Conservation (phyloP, 805 yeast species). For the Monosporozyma yasuniensis region DNA sequence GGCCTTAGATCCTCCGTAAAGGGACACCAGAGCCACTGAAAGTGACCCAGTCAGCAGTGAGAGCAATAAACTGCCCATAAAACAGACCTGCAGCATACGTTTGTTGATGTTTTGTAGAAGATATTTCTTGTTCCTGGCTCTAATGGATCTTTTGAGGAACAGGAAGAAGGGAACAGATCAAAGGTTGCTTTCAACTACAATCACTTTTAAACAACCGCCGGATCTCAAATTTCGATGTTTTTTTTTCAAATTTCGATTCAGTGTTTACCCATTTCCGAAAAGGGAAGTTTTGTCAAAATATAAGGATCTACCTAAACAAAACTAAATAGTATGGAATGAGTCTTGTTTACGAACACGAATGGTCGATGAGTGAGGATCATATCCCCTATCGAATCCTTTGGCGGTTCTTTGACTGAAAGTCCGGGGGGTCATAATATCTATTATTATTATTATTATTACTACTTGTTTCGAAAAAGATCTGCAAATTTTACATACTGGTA, state of each 20-base stretch:
- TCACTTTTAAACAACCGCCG: background rate
- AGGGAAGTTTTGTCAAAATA: background rate
- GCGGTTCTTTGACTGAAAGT: background rate
- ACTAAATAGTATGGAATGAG: background rate
- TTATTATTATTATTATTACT: background rate
- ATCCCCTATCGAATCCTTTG: background rate
- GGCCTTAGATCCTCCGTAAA: constrained; percentile 13
- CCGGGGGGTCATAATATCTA: too few species aligned
- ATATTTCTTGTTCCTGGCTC: background rate
- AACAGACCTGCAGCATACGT: background rate
- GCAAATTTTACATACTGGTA: background rate
- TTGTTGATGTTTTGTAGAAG: background rate
- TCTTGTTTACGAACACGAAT: background rate
- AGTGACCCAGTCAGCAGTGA: constrained; percentile 19
- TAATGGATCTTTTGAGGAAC: background rate
- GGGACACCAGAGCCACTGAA: constrained; percentile 15
- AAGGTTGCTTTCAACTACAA: background rate
- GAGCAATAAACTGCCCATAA: constrained; percentile 3
- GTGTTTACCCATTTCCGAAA: background rate
- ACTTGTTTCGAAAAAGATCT: background rate
- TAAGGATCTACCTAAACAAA: background rate
- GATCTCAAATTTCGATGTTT: background rate
- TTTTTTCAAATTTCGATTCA: background rate
- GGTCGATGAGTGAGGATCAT: background rate
- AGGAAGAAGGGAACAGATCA: background rate